These are phyloP conservation scores for Termitomyces sp. DNA, from an alignment of 768 basidiomycete species.

Conservation along the genomic window DNA sequence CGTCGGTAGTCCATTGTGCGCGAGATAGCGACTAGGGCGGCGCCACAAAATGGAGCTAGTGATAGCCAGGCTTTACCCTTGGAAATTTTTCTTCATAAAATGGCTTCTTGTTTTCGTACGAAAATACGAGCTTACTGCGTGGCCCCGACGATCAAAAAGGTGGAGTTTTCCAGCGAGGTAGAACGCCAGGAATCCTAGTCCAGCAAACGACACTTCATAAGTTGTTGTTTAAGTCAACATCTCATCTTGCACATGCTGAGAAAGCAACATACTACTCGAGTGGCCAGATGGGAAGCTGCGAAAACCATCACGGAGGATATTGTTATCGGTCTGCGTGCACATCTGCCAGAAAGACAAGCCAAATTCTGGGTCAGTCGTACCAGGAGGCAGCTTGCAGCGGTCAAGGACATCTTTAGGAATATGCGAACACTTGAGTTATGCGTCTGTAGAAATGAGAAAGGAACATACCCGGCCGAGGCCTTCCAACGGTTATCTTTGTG, in stretches of 20 bases:
- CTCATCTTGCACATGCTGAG: background rate
- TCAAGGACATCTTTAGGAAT: conserved; percentile 47
- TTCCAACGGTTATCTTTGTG: conserved; percentile 81
- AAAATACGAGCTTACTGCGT: conserved; percentile 41
- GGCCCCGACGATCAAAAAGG: conserved; percentile 77
- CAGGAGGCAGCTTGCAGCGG: conserved; percentile 65
- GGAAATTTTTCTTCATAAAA: conserved; percentile 12
- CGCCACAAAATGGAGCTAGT: conserved; percentile 69
- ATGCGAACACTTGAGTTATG: background rate
- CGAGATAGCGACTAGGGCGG: conserved; percentile 73
- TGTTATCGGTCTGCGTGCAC: conserved; percentile 65
- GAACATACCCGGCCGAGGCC: conserved; percentile 73
- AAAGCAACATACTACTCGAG: conserved; percentile 59
- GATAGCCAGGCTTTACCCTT: conserved; percentile 82
- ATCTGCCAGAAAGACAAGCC: conserved; percentile 71
- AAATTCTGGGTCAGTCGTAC: conserved; percentile 60
- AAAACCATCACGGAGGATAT: conserved; percentile 75
- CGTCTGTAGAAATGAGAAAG: background rate
- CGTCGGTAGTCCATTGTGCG: conserved; percentile 92
- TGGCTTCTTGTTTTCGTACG: background rate
- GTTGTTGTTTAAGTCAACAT: background rate
- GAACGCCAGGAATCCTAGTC: conserved; percentile 81
- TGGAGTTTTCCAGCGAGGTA: conserved; percentile 93
- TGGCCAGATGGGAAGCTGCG: conserved; percentile 92
- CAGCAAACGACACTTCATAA: conserved; percentile 79